Evolutionary conservation across 208 protist genomes (phyloP).

Genomic region (Leishmania braziliensis): DNA sequence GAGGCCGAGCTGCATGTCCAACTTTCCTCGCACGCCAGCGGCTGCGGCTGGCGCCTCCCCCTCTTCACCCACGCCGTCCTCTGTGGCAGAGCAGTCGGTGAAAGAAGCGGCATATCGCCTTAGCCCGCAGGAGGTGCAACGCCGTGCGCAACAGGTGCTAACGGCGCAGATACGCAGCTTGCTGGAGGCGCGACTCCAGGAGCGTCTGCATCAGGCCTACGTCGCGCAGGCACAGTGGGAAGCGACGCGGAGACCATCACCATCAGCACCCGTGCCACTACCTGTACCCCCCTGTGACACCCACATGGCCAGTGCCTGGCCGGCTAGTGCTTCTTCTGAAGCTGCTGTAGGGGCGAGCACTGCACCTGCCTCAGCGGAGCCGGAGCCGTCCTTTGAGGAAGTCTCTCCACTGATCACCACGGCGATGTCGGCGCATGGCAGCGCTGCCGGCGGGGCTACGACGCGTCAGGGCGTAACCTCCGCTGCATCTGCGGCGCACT

Average conservation of each 20-base stretch:
- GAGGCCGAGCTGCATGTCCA: background rate
- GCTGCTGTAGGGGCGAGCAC: too few species aligned
- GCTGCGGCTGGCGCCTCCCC: background rate
- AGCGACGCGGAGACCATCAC: background rate
- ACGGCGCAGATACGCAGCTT: conserved; percentile 25
- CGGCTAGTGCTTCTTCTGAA: background rate
- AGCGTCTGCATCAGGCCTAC: conserved; percentile 20
- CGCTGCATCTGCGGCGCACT: background rate
- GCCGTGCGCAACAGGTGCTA: conserved; percentile 21
- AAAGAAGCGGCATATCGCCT: conserved; percentile 26
- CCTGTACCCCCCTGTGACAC: background rate
- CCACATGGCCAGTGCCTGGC: background rate
- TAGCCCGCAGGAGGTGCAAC: conserved; percentile 22
- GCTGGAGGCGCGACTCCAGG: conserved; percentile 22
- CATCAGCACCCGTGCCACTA: background rate
- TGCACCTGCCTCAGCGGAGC: too few species aligned
- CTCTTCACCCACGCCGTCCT: background rate
- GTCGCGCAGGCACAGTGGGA: conserved; percentile 5
- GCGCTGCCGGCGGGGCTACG: background rate
- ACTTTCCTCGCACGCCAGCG: background rate
- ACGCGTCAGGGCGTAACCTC: background rate
- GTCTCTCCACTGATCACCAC: background rate
- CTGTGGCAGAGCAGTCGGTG: background rate
- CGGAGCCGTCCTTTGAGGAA: background rate
- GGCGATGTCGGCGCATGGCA: background rate